Percentiles rank a stretch among this genome's conserved stretches.
These are phyloP conservation scores for Theobroma cacao DNA, from an alignment of 345 rosid species.

Conservation along the genomic window DNA sequence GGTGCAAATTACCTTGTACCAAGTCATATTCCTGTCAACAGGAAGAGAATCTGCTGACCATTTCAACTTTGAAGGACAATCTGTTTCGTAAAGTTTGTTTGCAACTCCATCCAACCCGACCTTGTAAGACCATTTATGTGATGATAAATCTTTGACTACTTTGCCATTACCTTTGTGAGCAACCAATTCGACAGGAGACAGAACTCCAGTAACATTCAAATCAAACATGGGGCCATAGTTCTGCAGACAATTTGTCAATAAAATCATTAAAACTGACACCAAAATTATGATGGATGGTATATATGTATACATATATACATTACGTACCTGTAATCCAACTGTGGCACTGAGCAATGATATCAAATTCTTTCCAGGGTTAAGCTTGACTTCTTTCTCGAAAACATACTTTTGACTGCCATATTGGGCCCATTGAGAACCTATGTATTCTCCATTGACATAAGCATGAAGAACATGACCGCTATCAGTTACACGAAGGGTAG, in stretches of 20 bases:
- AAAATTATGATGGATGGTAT: not conserved
- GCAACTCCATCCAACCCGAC: conserved; percentile 36
- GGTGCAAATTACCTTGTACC: conserved; percentile 43
- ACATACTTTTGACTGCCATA: not conserved
- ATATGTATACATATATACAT: no score
- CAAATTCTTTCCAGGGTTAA: conserved; percentile 20
- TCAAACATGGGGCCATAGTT: conserved; percentile 35
- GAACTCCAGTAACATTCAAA: conserved; percentile 16
- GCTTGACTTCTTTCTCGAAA: conserved; percentile 10
- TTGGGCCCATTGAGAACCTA: conserved; percentile 16
- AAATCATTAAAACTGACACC: not conserved
- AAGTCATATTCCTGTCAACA: conserved; percentile 23
- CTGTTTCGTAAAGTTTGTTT: not conserved
- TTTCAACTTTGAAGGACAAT: not conserved
- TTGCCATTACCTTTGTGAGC: not conserved
- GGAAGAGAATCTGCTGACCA: conserved; percentile 26
- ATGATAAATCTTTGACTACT: conserved; percentile 15
- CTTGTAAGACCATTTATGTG: conserved; percentile 39
- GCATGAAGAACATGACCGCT: conserved; percentile 40
- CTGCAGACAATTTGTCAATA: conserved; percentile 1
- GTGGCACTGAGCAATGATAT: conserved; percentile 29
- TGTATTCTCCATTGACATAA: conserved; percentile 32
- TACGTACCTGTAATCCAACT: conserved; percentile 35
- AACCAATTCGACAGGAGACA: conserved; percentile 35
- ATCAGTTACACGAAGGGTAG: conserved; percentile 32